These are phyloP conservation scores for Suaeda aralocaspica DNA, from an alignment of 148 eudicot genomes.

Conservation along the genomic window DNA sequence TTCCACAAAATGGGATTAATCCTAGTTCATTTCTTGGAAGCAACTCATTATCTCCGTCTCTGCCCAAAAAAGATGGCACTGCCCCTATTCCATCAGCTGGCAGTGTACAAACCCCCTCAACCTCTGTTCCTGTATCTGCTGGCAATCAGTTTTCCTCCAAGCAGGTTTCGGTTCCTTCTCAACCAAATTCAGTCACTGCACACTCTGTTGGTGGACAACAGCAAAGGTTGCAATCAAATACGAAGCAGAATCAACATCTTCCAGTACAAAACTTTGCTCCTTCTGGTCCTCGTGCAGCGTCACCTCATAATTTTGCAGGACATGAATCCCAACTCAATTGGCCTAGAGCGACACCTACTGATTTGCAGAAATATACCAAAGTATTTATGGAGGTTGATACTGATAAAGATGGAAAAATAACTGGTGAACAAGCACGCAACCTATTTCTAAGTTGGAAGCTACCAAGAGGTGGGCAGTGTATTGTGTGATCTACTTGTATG, in stretches of 20 bases:
- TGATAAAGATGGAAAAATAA: slow-evolving; percentile 90
- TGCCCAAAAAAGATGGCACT: slow-evolving; percentile 33
- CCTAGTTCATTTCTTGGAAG: slow-evolving; percentile 52
- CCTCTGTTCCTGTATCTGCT: slow-evolving; percentile 36
- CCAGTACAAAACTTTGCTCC: slow-evolving; percentile 30
- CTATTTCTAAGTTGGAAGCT: slow-evolving; percentile 88
- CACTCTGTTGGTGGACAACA: slow-evolving; percentile 44
- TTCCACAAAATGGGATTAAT: slow-evolving; percentile 63
- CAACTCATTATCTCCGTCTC: slow-evolving; percentile 49
- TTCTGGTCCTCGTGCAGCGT: slow-evolving; percentile 33
- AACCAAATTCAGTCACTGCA: slow-evolving; percentile 34
- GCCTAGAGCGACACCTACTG: slow-evolving; percentile 82
- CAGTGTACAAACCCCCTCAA: slow-evolving; percentile 37
- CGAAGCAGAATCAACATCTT: slow-evolving; percentile 50
- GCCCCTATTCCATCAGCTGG: slow-evolving; percentile 34
- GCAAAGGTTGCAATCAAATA: slow-evolving; percentile 37
- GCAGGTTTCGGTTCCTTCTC: slow-evolving; percentile 31
- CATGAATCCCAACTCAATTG: slow-evolving; percentile 62
- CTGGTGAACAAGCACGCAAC: slow-evolving; percentile 85
- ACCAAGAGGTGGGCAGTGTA: slow-evolving; percentile 67
- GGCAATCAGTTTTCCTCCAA: slow-evolving; percentile 32
- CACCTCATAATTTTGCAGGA: slow-evolving; percentile 41
- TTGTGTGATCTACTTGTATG: neutral
- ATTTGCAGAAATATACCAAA: slow-evolving; percentile 88
- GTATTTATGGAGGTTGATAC: slow-evolving; percentile 88